A percentile compares a stretch with the other conserved stretches of the same genome.
Conservation (phyloP, 164 flowering plant species). For the Hamamelis virginiana region DNA sequence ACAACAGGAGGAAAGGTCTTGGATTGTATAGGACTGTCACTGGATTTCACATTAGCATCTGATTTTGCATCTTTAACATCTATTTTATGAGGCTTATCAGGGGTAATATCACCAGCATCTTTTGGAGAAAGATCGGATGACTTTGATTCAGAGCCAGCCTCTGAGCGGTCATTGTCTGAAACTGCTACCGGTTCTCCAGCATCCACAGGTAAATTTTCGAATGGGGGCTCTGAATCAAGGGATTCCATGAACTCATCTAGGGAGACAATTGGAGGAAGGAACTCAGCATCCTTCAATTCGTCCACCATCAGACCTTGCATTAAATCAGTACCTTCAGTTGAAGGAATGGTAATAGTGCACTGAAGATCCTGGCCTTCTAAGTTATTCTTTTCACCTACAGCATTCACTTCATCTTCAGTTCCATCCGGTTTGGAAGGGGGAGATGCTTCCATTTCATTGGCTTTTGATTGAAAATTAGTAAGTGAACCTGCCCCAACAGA, state of each 20-base stretch:
- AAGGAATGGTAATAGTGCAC: slow-evolving; percentile 40
- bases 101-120: slow-evolving; percentile 19
- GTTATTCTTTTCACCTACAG: slow-evolving; percentile 25
- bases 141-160: slow-evolving; percentile 29
- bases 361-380: slow-evolving; percentile 24
- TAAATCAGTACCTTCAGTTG: slow-evolving; percentile 61
- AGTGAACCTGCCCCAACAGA: slow-evolving; percentile 47
- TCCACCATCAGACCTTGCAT: slow-evolving; percentile 81
- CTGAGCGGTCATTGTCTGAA: slow-evolving; percentile 36
- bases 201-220: slow-evolving; percentile 56
- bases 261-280: slow-evolving; percentile 94
- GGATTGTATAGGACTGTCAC: slow-evolving; percentile 13
- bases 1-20: slow-evolving; percentile 17
- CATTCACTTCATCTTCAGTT: slow-evolving; percentile 13
- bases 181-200: slow-evolving; percentile 26
- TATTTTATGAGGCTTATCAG: slow-evolving; percentile 26
- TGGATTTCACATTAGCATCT: slow-evolving; percentile 21
- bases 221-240: slow-evolving; percentile 81
- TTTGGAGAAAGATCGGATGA: slow-evolving; percentile 27
- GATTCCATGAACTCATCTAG: slow-evolving; percentile 96
- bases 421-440: slow-evolving; percentile 24
- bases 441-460: slow-evolving; percentile 24
- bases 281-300: slow-evolving; percentile 71
- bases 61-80: slow-evolving; percentile 18
- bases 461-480: slow-evolving; percentile 27